phyloP scores from a whole-genome alignment of 441 rosid species.

The Croton laevigatus region DNA sequence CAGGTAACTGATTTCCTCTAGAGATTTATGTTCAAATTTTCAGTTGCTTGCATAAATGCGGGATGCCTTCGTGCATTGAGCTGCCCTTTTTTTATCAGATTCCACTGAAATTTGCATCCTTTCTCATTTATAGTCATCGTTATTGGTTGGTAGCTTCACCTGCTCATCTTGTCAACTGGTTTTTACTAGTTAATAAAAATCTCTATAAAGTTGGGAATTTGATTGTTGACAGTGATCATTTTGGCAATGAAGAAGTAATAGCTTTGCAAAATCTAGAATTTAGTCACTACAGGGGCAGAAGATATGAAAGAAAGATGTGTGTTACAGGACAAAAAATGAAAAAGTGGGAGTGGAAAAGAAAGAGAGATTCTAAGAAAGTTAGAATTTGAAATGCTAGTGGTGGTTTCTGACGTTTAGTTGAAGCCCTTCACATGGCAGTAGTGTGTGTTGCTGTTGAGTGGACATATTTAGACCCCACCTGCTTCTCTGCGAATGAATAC shows the following conservation, averaged over 20 bases:
- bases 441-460: constrained; percentile 5
- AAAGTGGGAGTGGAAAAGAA: constrained; percentile 1
- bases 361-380: constrained; percentile 13
- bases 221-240: constrained; percentile 1
- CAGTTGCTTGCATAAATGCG: no score
- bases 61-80: no score
- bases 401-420: constrained; percentile 17
- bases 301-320: neutral
- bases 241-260: neutral
- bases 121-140: no score
- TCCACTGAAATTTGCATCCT: no score
- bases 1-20: no score
- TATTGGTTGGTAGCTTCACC: no score
- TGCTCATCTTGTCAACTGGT: neutral
- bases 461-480: constrained; percentile 2
- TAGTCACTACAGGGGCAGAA: constrained; percentile 15
- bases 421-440: constrained; percentile 16
- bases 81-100: no score
- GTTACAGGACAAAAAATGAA: neutral
- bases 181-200: no score
- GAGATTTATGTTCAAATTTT: no score
- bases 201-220: neutral
- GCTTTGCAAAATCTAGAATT: neutral
- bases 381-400: constrained; percentile 16
- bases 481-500: neutral